Evolutionary conservation across 495 filamentous ascomycete genomes (phyloP).

Genomic region (Neohortaea acidophila): DNA sequence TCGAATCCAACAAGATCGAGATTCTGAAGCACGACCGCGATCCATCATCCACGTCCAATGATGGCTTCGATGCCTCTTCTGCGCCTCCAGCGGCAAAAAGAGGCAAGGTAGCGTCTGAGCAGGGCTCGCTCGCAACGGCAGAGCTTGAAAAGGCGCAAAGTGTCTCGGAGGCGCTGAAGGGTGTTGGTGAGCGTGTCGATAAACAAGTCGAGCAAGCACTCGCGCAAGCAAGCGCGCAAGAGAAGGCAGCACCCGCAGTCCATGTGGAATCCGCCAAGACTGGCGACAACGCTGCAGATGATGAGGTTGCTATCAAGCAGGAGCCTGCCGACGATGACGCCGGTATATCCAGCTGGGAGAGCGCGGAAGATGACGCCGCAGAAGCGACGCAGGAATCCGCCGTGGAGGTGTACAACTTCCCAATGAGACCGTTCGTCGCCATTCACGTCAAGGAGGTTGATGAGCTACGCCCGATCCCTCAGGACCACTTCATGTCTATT

Average conservation of each 20-base stretch:
- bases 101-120: conserved; percentile 23
- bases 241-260: conserved; percentile 6
- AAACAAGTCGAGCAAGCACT: conserved; percentile 53
- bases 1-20: conserved; percentile 22
- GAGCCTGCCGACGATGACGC: conserved; percentile 19
- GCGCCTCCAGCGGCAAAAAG: conserved; percentile 22
- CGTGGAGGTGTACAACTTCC: conserved; percentile 72
- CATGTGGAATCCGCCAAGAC: conserved; percentile 16
- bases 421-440: conserved; percentile 84
- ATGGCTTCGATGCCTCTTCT: conserved; percentile 5
- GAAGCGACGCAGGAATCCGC: conserved; percentile 38
- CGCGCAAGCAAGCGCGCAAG: conserved; percentile 32
- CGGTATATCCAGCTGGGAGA: conserved; percentile 17
- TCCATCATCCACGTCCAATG: conserved; percentile 14
- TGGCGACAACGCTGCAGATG: conserved; percentile 28
- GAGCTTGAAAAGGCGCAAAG: conserved; percentile 19
- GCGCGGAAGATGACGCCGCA: conserved; percentile 38
- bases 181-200: conserved; percentile 51
- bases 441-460: conserved; percentile 39
- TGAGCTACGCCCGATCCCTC: conserved; percentile 34
- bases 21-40: conserved; percentile 26
- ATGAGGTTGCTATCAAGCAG: conserved; percentile 37
- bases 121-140: conserved; percentile 21
- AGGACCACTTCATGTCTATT: conserved; percentile 69
- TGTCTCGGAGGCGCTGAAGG: conserved; percentile 54